Evolutionary conservation across 106 monocot genomes (phyloP), one percentile per base, ranked within the genome.

Genomic region (Dioscorea dumetorum): DNA sequence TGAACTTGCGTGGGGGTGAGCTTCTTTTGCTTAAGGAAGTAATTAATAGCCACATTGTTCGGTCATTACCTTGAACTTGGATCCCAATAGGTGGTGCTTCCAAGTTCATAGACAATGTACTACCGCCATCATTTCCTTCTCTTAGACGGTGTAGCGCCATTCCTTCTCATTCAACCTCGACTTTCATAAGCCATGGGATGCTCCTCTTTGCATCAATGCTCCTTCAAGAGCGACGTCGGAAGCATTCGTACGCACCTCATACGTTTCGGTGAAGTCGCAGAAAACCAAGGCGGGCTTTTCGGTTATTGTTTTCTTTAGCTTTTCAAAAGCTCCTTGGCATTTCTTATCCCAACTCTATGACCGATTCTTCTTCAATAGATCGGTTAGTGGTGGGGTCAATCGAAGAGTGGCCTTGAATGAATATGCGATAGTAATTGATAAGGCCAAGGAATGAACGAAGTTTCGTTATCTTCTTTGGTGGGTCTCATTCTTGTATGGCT

Each of bases 81-180:
- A 20, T 3, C 61, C 0, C 0, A 73, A 15, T 8, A 53, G 22
- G 18, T 73, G 54, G 21, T 64, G 63, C 2, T 2, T 2, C 73
- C 17, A 33, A 12, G 28, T 23, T 16, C 63, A 20, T 33, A 71
- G 10, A 28, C 20, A 64, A 35, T 73, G 73, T 11, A 73, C 3
- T 0, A 73, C 52, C 22, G 12, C 16, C 0, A 14, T 32, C 48
- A 63, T 62, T 49, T 53, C 72, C 6, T 51, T 62, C 49, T 61
- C 62, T 6, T 51, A 4, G 6, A 48, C 0, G 0, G 50, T 24
- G 15, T 72, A 63, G 24, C 52, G 49, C 17, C 50, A 12, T 8
- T 63, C 73, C 11, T 12, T 33, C 20, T 73, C 28, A n/a, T 54
- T 73, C 2, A 73, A 41, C 8, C 54, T 73, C 11, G n/a, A 54